Conservation (phyloP, 2,329 filamentous ascomycete genomes). For the Calycina marina region DNA sequence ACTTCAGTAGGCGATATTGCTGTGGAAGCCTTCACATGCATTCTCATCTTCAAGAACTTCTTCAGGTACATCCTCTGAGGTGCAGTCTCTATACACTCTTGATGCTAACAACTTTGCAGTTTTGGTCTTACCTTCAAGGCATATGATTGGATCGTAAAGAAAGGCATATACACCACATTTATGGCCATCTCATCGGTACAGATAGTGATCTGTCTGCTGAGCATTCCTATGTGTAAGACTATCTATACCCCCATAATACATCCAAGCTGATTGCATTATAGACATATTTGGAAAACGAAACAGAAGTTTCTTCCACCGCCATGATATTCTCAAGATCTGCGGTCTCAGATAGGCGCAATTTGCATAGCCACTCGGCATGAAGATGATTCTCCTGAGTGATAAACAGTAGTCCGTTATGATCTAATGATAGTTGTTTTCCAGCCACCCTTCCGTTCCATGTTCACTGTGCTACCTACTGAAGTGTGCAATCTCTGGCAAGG, state of each 20-base stretch:
- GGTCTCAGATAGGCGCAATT: conserved; percentile 3
- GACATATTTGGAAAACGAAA: conserved; percentile 69
- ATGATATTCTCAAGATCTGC: conserved; percentile 44
- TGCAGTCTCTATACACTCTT: background rate
- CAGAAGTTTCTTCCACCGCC: conserved; percentile 58
- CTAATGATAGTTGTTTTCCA: too few species aligned
- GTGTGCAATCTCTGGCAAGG: too few species aligned
- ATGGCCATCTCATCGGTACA: conserved; percentile 62
- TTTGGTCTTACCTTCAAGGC: conserved; percentile 75
- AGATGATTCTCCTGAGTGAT: too few species aligned
- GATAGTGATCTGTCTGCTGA: conserved; percentile 58
- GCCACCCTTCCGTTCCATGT: too few species aligned
- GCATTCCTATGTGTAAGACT: conserved; percentile 64
- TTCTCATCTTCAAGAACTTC: conserved; percentile 65
- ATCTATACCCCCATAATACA: background rate
- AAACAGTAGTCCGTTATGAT: too few species aligned
- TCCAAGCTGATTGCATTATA: conserved; percentile 21
- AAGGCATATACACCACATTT: conserved; percentile 49
- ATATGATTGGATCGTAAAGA: conserved; percentile 64
- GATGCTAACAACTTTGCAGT: conserved; percentile 63
- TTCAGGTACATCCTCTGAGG: background rate
- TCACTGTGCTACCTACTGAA: too few species aligned
- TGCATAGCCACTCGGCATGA: too few species aligned
- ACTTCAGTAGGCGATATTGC: conserved; percentile 51
- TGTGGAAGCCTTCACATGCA: conserved; percentile 77